These are phyloP conservation scores for Nemania sp. DNA, from an alignment of 2,329 filamentous ascomycete species.

Conservation along the genomic window DNA sequence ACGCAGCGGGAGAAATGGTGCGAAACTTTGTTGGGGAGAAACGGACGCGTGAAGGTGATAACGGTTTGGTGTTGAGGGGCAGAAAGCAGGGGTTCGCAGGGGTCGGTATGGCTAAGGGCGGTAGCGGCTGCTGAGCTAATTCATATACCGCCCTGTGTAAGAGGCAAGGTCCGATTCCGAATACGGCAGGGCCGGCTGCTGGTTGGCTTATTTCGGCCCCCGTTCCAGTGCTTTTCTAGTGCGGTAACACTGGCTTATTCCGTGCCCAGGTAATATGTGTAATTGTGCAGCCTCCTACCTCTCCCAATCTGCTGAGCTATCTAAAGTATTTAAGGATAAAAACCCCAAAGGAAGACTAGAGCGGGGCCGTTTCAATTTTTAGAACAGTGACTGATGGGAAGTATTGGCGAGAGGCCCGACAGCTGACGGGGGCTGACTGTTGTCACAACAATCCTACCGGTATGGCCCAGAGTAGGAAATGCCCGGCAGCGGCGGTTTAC, in stretches of 20 bases:
- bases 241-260: background rate
- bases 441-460: conserved; percentile 16
- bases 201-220: conserved; percentile 1
- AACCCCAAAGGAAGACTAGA: background rate
- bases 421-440: conserved; percentile 22
- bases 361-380: background rate
- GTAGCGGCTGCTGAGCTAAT: conserved; percentile 12
- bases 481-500: background rate
- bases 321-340: too few relatives aligned
- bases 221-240: background rate
- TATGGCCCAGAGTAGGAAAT: conserved; percentile 22
- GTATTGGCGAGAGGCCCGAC: background rate
- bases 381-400: too few relatives aligned
- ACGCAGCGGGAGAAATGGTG: background rate
- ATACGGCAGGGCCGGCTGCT: conserved; percentile 21
- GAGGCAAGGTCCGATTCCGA: conserved; percentile 23
- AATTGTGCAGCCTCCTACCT: too few relatives aligned
- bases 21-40: conserved; percentile 18
- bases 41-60: conserved; percentile 3
- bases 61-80: conserved; percentile 25
- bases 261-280: background rate
- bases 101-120: too few relatives aligned
- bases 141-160: too few relatives aligned
- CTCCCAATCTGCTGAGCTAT: too few relatives aligned
- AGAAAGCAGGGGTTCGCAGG: too few relatives aligned